Percentiles rank a stretch among this genome's conserved stretches.
Evolutionary conservation across 257 asterid species (phyloP).

Genomic region (Salvia miltiorrhiza): DNA sequence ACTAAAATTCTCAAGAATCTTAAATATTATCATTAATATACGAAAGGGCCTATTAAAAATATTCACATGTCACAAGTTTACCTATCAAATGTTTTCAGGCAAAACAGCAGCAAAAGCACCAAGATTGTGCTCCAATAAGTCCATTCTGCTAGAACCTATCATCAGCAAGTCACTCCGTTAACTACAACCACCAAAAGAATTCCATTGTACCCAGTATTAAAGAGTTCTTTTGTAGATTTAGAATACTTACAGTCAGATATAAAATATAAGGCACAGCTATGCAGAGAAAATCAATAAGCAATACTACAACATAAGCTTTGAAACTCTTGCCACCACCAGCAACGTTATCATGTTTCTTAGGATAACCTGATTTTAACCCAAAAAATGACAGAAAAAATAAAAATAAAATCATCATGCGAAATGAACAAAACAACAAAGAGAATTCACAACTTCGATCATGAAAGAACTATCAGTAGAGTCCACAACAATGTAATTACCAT

Average conservation of each 20-base stretch:
- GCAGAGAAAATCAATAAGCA: constrained; percentile 54
- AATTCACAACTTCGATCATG: neutral
- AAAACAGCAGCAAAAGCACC: constrained; percentile 42
- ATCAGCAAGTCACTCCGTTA: constrained; percentile 18
- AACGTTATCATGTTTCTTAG: constrained; percentile 55
- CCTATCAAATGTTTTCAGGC: constrained; percentile 44
- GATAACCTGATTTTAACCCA: constrained; percentile 28
- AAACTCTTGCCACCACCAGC: constrained; percentile 35
- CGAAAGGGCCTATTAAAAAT: neutral
- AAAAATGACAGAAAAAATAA: neutral
- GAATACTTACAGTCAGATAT: constrained; percentile 70
- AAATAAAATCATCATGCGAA: neutral
- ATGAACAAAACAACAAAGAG: neutral
- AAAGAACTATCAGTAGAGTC: neutral
- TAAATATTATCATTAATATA: neutral
- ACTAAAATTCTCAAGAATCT: constrained; percentile 13
- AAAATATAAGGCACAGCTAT: constrained; percentile 53
- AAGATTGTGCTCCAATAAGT: constrained; percentile 42
- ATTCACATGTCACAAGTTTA: constrained; percentile 25
- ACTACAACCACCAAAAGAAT: constrained; percentile 6
- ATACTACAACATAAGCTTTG: constrained; percentile 31
- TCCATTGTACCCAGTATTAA: neutral
- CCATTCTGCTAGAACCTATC: constrained; percentile 84
- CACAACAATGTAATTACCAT: constrained; percentile 35
- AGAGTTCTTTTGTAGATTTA: neutral